Conservation (phyloP, 768 basidiomycete genomes). For the Russula sp. region DNA sequence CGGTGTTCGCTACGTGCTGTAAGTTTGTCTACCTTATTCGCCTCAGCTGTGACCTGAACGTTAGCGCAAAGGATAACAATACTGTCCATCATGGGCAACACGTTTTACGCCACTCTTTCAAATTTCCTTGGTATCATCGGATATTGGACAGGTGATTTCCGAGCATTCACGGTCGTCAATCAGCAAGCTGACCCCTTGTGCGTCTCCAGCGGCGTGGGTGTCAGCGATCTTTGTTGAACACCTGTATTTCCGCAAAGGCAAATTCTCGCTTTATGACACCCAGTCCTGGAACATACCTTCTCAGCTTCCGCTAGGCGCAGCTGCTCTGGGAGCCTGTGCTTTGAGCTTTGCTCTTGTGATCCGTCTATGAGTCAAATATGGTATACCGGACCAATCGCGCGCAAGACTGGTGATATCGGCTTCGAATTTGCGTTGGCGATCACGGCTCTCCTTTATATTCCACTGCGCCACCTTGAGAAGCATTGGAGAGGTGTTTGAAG, state of each 20-base stretch:
- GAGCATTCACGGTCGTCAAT: not conserved
- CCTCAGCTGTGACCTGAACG: not conserved
- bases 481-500: slow-evolving; percentile 15
- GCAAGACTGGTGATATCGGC: slow-evolving; percentile 65
- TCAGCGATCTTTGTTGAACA: slow-evolving; percentile 66
- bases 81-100: slow-evolving; percentile 69
- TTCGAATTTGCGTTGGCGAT: slow-evolving; percentile 57
- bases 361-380: slow-evolving; percentile 68
- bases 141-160: slow-evolving; percentile 39
- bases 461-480: slow-evolving; percentile 45
- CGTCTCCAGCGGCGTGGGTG: slow-evolving; percentile 44
- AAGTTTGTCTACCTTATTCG: slow-evolving; percentile 33
- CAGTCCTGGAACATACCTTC: slow-evolving; percentile 52
- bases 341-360: slow-evolving; percentile 56
- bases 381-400: slow-evolving; percentile 68
- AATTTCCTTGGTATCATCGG: slow-evolving; percentile 65
- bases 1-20: slow-evolving; percentile 67
- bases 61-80: slow-evolving; percentile 52
- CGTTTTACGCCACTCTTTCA: slow-evolving; percentile 60
- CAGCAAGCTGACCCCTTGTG: slow-evolving; percentile 54
- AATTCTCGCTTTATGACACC: slow-evolving; percentile 49
- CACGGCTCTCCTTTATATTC: slow-evolving; percentile 50
- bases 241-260: slow-evolving; percentile 54
- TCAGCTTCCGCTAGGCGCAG: slow-evolving; percentile 58
- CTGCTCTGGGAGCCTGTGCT: slow-evolving; percentile 53